These are phyloP conservation scores for Backusella tuberculispora DNA, from an alignment of 192 early-diverging fungal genomes.

Conservation along the genomic window DNA sequence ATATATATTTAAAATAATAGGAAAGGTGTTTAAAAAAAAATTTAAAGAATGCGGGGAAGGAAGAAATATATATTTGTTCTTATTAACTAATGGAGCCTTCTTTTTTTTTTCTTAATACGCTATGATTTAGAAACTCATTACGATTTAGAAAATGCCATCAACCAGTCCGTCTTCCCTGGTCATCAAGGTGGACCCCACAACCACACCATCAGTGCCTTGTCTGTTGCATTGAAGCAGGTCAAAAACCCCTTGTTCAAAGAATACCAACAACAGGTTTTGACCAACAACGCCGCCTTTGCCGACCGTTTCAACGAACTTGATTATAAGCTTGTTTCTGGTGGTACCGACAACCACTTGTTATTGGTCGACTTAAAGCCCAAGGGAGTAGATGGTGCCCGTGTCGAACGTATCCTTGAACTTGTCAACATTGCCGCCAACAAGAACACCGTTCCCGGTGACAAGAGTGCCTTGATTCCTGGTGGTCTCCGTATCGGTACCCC, in stretches of 20 bases:
- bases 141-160: slow-evolving; percentile 95
- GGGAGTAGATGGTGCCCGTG: slow-evolving; percentile 93
- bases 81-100: not conserved
- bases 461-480: slow-evolving; percentile 88
- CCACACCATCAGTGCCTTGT: slow-evolving; percentile 96
- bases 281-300: slow-evolving; percentile 91
- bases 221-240: slow-evolving; percentile 89
- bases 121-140: slow-evolving; percentile 81
- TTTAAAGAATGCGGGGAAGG: not conserved
- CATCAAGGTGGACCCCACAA: slow-evolving; percentile 99
- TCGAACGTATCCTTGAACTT: slow-evolving; percentile 94
- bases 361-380: slow-evolving; percentile 85
- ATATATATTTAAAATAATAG: not conserved
- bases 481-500: slow-evolving; percentile 95
- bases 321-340: slow-evolving; percentile 88
- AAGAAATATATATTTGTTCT: not conserved
- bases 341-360: slow-evolving; percentile 95
- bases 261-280: slow-evolving; percentile 91
- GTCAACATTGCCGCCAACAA: slow-evolving; percentile 98
- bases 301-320: slow-evolving; percentile 67
- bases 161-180: slow-evolving; percentile 96
- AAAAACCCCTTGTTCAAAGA: slow-evolving; percentile 83
- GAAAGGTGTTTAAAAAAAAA: not conserved
- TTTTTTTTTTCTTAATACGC: no score
- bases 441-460: slow-evolving; percentile 98